Evolutionary conservation across 768 basidiomycete species (phyloP).

Genomic region (Leccinum disarticulatum): DNA sequence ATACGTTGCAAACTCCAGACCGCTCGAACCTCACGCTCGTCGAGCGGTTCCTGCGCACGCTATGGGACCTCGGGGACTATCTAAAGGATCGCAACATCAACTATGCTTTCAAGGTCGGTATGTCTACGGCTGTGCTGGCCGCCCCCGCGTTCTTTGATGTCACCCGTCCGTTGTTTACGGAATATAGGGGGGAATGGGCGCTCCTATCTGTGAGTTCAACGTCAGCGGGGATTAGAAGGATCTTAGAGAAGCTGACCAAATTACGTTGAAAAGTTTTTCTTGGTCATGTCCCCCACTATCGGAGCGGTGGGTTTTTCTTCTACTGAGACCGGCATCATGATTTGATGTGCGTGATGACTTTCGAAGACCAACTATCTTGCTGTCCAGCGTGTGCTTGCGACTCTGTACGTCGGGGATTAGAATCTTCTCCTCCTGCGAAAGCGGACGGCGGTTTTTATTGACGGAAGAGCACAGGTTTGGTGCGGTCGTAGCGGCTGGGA

Average conservation of each 20-base stretch:
- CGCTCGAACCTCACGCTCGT: constrained; percentile 55
- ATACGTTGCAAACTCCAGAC: constrained; percentile 80
- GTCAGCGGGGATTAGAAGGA: constrained; percentile 13
- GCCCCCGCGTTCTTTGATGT: constrained; percentile 84
- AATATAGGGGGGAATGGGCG: constrained; percentile 93
- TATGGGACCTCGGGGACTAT: constrained; percentile 71
- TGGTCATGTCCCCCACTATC: constrained; percentile 89
- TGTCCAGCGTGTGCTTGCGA: constrained; percentile 81
- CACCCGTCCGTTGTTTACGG: constrained; percentile 75
- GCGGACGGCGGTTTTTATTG: constrained; percentile 5
- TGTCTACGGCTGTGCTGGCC: constrained; percentile 79
- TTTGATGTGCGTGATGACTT: constrained; percentile 11
- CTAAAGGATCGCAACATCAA: constrained; percentile 75
- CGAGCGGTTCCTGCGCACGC: constrained; percentile 61
- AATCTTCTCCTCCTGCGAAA: background rate
- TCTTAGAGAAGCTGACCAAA: constrained; percentile 2
- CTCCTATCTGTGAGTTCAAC: constrained; percentile 72
- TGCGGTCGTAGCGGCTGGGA: constrained; percentile 68
- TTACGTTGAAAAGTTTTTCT: constrained; percentile 58
- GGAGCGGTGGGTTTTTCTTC: constrained; percentile 60
- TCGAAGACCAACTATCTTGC: constrained; percentile 81
- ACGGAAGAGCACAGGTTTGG: constrained; percentile 56
- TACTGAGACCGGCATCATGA: constrained; percentile 1
- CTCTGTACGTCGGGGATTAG: constrained; percentile 53
- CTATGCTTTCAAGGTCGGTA: constrained; percentile 85